Base-by-base conservation (phyloP, 192 early-diverging fungal species). In the Coemansia sp. region DNA sequence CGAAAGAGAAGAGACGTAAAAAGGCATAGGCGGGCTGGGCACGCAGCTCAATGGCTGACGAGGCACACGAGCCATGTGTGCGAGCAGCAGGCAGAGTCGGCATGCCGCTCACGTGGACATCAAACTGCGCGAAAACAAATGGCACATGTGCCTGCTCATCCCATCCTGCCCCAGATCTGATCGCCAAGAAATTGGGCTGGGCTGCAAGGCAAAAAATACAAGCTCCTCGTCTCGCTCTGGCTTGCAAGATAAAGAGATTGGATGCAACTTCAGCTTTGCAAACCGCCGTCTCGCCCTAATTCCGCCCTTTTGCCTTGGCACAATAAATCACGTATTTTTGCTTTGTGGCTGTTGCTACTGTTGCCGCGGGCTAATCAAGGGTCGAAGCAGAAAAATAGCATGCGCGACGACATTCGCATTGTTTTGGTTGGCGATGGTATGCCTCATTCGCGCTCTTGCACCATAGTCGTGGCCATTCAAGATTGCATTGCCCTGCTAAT, bases 391-490 rank as follows among this genome's bases (percentile, higher is more conserved):
- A 35, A 40, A 33, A n/a, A 41, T 26, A 70, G 8, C 37, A 90
- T 90, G 88, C 85, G 88, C 61, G 79, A 86, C 80, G 88, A 92
- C 75, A 90, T 97, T 58, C 88, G 94, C 46, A 90, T 97, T 40
- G 82, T 97, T 43, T 85, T 97, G 21, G 84, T 95, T 19, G 94
- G 94, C 34, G 94, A 97, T 61, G 82, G 90, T 91, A 87, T 57
- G 66, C 58, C 45, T 56, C 15, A 31, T 21, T 11, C 18, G 40
- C 14, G 21, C n/a, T 17, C 3, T 35, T n/a, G 57, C 27, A 13
- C 5, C 13, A 18, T 29, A 37, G 35, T 22, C 8, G 14, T 25
- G 6, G 13, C 13, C 23, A 27, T 19, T 31, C 18, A 9, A 26
- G 19, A 14, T 8, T 21, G 18, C 22, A 19, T 0, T 52, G 22